Base-by-base conservation (phyloP, 371 early-diverging fungal species). In the Saksenaea vasiformis region DNA sequence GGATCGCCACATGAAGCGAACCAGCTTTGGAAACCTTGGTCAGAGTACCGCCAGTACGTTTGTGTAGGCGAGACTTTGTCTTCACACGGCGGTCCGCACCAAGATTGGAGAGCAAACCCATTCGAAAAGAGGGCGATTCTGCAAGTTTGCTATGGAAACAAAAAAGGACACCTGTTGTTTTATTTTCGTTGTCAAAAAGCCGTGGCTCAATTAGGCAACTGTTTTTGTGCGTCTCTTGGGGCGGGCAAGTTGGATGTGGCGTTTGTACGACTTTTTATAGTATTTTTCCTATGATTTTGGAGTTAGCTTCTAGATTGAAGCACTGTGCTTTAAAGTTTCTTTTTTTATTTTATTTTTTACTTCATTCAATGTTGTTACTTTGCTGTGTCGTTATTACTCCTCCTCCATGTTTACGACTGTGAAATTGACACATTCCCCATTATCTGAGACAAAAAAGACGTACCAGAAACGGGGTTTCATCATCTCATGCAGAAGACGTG, bases 81-180 rank as follows among this genome's bases (percentile, higher is more conserved):
- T 61, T 47, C 38, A 43, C 37, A 37, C 44, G 31, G 17, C 65
- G 65, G 51, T 65, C 58, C 19, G 44, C 65, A n/a, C 65, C 60
- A 58, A 65, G 31, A 39, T 65, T 65, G 22, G 60, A 59, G 54
- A 65, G 53, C 41, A 65, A 22, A 39, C 58, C 65, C 65, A 65
- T 65, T 47, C 51, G 22, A 47, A 11, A 22, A 11, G 43, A 41
- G 19, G 17, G 11, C 14, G 14, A 41, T 41, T n/a, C 43, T 41
- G 19, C 7, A 41, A 17, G 19, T 17, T 41, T 47, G 22, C 10
- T 19, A 47, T 19, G 51, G 51, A 47, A 47, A 47, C 51, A 47
- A 24, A 47, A 26, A 47, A 22, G 51, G 51, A 47, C 51, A 17
- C 19, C 51, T 47, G 24, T 10, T 47, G 22, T 47, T 47, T 47